Percentiles rank a stretch among this genome's conserved stretches.
Evolutionary conservation across 1,139 yeast species (phyloP).

Genomic region (Hanseniaspora sp.): DNA sequence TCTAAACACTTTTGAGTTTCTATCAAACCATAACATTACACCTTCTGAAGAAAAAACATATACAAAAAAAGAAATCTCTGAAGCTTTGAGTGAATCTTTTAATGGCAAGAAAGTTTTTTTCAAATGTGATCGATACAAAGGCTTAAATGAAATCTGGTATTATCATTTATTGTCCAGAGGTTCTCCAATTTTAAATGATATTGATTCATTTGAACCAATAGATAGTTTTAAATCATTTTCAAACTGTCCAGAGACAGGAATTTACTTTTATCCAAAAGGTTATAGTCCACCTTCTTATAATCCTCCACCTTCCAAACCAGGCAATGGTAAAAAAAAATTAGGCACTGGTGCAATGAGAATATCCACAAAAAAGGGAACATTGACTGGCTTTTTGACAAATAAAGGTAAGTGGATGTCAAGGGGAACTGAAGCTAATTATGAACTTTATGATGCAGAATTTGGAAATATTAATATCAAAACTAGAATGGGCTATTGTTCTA

Average conservation of each 20-base stretch:
- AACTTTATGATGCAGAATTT: conserved; percentile 43
- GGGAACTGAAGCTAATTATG: conserved; percentile 80
- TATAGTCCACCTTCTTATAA: conserved; percentile 27
- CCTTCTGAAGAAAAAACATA: conserved; percentile 57
- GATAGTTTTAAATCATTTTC: conserved; percentile 43
- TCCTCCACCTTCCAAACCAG: conserved; percentile 17
- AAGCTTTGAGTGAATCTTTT: conserved; percentile 51
- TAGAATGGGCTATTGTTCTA: conserved; percentile 64
- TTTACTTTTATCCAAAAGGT: conserved; percentile 66
- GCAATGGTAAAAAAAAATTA: conserved; percentile 19
- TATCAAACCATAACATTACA: conserved; percentile 53
- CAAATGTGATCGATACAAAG: conserved; percentile 56
- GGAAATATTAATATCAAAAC: conserved; percentile 63
- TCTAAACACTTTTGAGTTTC: conserved; percentile 62
- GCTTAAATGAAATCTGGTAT: conserved; percentile 83
- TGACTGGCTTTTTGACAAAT: conserved; percentile 65
- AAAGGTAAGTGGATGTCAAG: conserved; percentile 74
- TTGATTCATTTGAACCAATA: conserved; percentile 42
- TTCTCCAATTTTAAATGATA: conserved; percentile 50
- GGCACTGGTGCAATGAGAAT: conserved; percentile 42
- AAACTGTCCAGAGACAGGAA: conserved; percentile 60
- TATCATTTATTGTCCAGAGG: conserved; percentile 64
- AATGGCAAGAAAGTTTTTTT: conserved; percentile 54
- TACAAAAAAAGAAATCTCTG: conserved; percentile 50
- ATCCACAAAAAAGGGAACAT: conserved; percentile 32